Conservation (phyloP, 805 yeast genomes). For the Ogataea saltuana region DNA sequence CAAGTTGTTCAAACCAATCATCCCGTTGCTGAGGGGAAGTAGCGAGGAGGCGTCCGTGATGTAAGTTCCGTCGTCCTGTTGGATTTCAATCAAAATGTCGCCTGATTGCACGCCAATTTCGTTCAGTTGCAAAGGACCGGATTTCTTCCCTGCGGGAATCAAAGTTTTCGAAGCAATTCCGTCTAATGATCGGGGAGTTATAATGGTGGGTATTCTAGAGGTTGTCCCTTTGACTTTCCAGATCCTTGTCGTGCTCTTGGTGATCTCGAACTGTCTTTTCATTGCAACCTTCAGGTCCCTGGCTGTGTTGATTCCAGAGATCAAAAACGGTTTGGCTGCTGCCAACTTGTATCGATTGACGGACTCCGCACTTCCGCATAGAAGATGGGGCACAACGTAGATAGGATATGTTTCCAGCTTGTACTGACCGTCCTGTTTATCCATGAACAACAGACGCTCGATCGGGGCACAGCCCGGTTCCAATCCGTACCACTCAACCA, state of each 20-base stretch:
- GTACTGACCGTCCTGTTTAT: slow-evolving; percentile 26
- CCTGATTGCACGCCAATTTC: slow-evolving; percentile 23
- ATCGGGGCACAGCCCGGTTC: slow-evolving; percentile 40
- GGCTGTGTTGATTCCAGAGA: slow-evolving; percentile 37
- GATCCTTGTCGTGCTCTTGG: slow-evolving; percentile 21
- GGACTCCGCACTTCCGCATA: slow-evolving; percentile 25
- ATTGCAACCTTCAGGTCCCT: slow-evolving; percentile 29
- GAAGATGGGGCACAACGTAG: slow-evolving; percentile 30
- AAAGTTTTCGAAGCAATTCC: slow-evolving; percentile 19
- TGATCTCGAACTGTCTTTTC: slow-evolving; percentile 23
- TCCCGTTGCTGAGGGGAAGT: slow-evolving; percentile 43
- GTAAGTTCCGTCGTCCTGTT: slow-evolving; percentile 29
- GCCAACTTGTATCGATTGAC: slow-evolving; percentile 34
- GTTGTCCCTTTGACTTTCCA: slow-evolving; percentile 27
- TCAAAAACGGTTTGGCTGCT: slow-evolving; percentile 38
- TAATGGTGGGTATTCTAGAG: slow-evolving; percentile 19
- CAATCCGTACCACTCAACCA: slow-evolving; percentile 58
- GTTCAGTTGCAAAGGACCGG: slow-evolving; percentile 15
- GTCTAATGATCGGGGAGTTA: slow-evolving; percentile 22
- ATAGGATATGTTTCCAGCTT: slow-evolving; percentile 30
- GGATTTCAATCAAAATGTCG: slow-evolving; percentile 30
- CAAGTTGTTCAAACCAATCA: slow-evolving; percentile 63
- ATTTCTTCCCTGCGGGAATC: slow-evolving; percentile 27
- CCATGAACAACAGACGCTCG: slow-evolving; percentile 36
- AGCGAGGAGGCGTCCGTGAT: slow-evolving; percentile 26